Evolutionary conservation across 176 grass and related monocot species (phyloP).

Genomic region (Themeda triandra): DNA sequence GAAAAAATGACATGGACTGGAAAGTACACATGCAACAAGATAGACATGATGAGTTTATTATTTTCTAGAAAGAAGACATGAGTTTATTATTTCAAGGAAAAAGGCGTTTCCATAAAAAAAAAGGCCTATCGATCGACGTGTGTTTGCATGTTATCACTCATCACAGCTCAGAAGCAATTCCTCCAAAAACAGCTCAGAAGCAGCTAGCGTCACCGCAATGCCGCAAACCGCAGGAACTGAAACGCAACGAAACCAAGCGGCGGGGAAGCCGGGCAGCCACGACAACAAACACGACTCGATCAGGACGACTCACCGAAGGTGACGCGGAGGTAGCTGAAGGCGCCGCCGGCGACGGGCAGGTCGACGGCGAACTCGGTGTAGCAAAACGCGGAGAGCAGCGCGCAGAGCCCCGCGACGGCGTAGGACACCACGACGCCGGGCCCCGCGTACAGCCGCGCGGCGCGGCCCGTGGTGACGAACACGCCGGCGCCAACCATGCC

Average conservation of each 20-base stretch:
- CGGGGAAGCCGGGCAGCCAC: neutral
- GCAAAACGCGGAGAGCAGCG: slow-evolving; percentile 93
- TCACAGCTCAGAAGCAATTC: neutral
- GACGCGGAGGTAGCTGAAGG: slow-evolving; percentile 72
- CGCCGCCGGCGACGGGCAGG: slow-evolving; percentile 82
- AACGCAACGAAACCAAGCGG: too few relatives aligned
- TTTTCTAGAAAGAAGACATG: slow-evolving; percentile 4
- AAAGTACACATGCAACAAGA: neutral
- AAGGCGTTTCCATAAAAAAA: neutral
- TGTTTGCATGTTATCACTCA: neutral
- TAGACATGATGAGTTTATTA: slow-evolving; percentile 11
- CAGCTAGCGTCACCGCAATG: neutral
- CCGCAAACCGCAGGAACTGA: neutral
- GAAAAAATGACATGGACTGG: too few relatives aligned
- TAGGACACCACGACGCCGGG: slow-evolving; percentile 59
- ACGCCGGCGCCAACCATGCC: slow-evolving; percentile 63
- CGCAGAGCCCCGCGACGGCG: slow-evolving; percentile 92
- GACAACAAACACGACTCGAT: neutral
- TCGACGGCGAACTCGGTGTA: slow-evolving; percentile 98
- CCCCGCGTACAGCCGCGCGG: slow-evolving; percentile 23
- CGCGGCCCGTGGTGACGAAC: slow-evolving; percentile 57
- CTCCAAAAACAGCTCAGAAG: neutral
- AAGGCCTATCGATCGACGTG: neutral
- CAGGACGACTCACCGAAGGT: slow-evolving; percentile 72
- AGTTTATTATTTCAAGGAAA: slow-evolving; percentile 14